Evolutionary conservation across 2,329 filamentous ascomycete genomes (phyloP), one percentile per base, ranked within the genome.

Genomic region (Cladophialophora exuberans): DNA sequence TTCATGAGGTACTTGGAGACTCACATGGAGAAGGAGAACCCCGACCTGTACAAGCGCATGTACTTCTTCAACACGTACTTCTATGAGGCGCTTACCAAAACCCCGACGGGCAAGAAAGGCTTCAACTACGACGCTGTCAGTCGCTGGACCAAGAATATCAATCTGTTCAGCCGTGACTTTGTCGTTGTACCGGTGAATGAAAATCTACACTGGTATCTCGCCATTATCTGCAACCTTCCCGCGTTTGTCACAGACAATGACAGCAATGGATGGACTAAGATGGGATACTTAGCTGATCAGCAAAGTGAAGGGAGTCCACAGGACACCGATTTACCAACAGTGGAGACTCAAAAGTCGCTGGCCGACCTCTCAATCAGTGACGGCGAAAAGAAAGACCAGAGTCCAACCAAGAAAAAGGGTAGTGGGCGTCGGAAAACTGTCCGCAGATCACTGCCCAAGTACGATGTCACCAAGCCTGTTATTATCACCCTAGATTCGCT

Each of bases 161-260:
- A 99, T 67, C 73, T 99, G 6, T 89, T 97, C 66, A 81, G 79
- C 4, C 91, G 89, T 64, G 90, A 96, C 67, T 97, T 92, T 69
- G 85, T 97, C 55, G 80, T 97, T 9, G 88, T 99, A 5, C 94
- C 94, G 0, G 90, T 99, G 69, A 95, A 96, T 65, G 89, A 97
- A 67, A 78, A 84, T 62, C 74, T 79, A 1, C 94, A 99, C 71
- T 99, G 95, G 94, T 97, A 94, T 72, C 77, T 97, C 62, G 91
- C 90, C 11, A 93, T 99, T 52, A 93, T 99, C 48, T 96, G 90
- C 80, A 96, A 99, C 66, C 80, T 93, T 2, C 54, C 54, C 28
- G 51, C 54, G 26, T 56, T 59, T 45, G 36, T 55, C 2, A 36
- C 25, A 7, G 41, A 53, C 9, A 44, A 55, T 28, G 50, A 33